Conservation (phyloP, 176 grass and related monocot genomes). For the Cymbopogon citratus region DNA sequence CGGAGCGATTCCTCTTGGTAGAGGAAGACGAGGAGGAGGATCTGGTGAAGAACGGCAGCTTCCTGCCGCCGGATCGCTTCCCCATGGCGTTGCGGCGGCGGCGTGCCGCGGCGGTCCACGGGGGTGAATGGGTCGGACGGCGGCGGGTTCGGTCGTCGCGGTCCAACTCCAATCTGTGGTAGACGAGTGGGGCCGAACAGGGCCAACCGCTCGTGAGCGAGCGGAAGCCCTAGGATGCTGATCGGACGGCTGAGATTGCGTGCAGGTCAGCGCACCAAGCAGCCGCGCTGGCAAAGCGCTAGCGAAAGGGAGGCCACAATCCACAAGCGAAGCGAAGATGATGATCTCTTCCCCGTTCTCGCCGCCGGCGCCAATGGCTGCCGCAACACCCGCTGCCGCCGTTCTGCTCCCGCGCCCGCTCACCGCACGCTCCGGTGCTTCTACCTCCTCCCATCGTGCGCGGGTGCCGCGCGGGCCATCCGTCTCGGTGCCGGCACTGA, state of each 20-base stretch:
- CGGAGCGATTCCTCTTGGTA: constrained; percentile 26
- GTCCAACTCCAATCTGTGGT: not conserved
- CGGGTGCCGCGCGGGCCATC: not conserved
- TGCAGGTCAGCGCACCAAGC: not conserved
- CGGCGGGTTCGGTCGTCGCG: not conserved
- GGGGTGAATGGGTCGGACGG: not conserved
- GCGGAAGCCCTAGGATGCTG: not conserved
- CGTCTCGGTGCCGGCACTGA: not conserved
- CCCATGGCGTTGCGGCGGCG: constrained; percentile 44
- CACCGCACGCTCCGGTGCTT: not conserved
- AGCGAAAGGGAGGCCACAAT: not conserved
- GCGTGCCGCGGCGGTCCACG: not conserved
- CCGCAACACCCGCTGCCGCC: constrained; percentile 1
- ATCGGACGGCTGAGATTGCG: not conserved
- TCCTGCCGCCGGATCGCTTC: constrained; percentile 71
- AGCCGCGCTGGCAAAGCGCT: constrained; percentile 1
- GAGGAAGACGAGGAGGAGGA: constrained; percentile 25
- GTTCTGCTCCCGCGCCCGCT: not conserved
- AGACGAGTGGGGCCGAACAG: not conserved
- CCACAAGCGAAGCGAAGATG: not conserved
- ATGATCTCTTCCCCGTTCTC: constrained; percentile 8
- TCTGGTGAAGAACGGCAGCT: constrained; percentile 61
- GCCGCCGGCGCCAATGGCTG: constrained; percentile 30
- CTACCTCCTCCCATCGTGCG: rapidly evolving
- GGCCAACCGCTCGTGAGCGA: not conserved